Conservation (phyloP, 2,329 filamentous ascomycete genomes). For the Xylaria digitata region DNA sequence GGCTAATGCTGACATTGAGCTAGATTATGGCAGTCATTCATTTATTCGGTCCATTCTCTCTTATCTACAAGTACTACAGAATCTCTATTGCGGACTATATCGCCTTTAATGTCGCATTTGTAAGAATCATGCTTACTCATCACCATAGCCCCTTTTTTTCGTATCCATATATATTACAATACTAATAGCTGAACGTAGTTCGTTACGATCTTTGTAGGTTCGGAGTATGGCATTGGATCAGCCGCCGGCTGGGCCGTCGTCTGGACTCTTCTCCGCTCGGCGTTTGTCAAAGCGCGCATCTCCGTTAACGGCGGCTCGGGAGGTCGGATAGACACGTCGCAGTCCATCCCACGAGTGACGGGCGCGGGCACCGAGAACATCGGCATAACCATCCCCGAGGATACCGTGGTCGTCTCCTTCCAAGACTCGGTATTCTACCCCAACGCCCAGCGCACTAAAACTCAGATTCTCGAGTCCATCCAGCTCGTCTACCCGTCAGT, state of each 20-base stretch:
- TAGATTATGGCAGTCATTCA: conserved; percentile 72
- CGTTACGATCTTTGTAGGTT: conserved; percentile 70
- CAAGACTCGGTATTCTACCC: conserved; percentile 69
- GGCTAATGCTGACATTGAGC: background rate
- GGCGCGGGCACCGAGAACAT: conserved; percentile 42
- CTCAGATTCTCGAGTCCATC: conserved; percentile 46
- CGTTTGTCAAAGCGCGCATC: conserved; percentile 55
- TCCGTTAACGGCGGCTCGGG: conserved; percentile 25
- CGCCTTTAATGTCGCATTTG: conserved; percentile 69
- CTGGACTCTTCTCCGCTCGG: conserved; percentile 68
- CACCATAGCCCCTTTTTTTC: too few relatives aligned
- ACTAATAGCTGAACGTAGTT: conserved; percentile 52
- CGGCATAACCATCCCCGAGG: conserved; percentile 53
- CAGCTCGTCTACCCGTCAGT: conserved; percentile 49
- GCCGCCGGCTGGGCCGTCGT: conserved; percentile 73
- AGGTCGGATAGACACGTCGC: conserved; percentile 43
- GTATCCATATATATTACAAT: background rate
- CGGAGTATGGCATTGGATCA: conserved; percentile 68
- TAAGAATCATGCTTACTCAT: conserved; percentile 23
- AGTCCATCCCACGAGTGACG: conserved; percentile 32
- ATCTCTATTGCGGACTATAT: conserved; percentile 73
- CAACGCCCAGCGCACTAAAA: conserved; percentile 63
- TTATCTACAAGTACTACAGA: conserved; percentile 73
- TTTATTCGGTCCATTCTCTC: conserved; percentile 66
- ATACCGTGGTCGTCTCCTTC: conserved; percentile 67